Base-by-base conservation (phyloP, 345 rosid genomes). In the Sisymbrium altissimum region DNA sequence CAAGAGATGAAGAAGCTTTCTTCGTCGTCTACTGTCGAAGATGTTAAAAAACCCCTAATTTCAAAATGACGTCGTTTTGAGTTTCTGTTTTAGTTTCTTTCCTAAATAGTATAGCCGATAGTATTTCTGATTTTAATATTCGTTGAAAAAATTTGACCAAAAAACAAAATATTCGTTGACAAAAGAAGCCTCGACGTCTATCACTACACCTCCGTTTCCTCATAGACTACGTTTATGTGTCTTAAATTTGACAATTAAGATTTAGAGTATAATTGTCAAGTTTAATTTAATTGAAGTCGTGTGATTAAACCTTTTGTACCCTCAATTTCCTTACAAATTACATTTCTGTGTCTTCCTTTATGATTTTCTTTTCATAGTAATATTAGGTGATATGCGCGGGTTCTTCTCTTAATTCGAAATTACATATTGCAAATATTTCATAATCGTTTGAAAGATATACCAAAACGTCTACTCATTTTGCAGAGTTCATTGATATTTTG, bases 21-120 rank as follows among this genome's bases (percentile, higher is more conserved):
- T n/a, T n/a, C n/a, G n/a, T n/a, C n/a, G n/a, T n/a, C n/a, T n/a
- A n/a, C n/a, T n/a, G n/a, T n/a, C n/a, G n/a, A n/a, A n/a, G n/a
- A n/a, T n/a, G n/a, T n/a, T n/a, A n/a, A n/a, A n/a, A n/a, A n/a
- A n/a, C n/a, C n/a, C n/a, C n/a, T n/a, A n/a, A n/a, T n/a, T n/a
- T n/a, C n/a, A n/a, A n/a, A n/a, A n/a, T n/a, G n/a, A n/a, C n/a
- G n/a, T n/a, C n/a, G n/a, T n/a, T n/a, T n/a, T n/a, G n/a, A n/a
- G n/a, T n/a, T n/a, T n/a, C n/a, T n/a, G n/a, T 66, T 55, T 66
- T 44, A 48, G 59, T 49, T 15, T 48, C 14, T 25, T 74, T 65
- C 57, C 77, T 56, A 35, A 35, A 56, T 55, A n/a, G n/a, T n/a
- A 21, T 64, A 71, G 64, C 36, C 71, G 4, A 29, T 23, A n/a